Evolutionary conservation across 371 early-diverging fungal genomes (phyloP).

Genomic region (Sporodiniella umbellata): DNA sequence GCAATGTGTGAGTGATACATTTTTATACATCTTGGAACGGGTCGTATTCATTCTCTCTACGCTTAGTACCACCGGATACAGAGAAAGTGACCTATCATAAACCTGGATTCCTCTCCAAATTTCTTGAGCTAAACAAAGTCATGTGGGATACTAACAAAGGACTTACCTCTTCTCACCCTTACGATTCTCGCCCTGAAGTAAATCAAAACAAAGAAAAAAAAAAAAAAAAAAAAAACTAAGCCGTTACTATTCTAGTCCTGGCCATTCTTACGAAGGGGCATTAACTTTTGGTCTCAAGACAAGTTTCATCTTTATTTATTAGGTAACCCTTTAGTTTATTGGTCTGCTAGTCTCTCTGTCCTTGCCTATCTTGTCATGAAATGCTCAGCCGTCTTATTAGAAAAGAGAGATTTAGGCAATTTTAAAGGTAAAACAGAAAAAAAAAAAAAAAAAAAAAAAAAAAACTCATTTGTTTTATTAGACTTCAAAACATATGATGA

Average conservation of each 20-base stretch:
- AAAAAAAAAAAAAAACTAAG: no score
- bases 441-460: slow-evolving; percentile 68
- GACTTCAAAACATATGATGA: slow-evolving; percentile 79
- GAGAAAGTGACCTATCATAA: slow-evolving; percentile 50
- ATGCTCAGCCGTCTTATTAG: slow-evolving; percentile 58
- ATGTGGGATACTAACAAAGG: slow-evolving; percentile 92
- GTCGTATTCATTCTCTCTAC: background rate
- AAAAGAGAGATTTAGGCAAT: slow-evolving; percentile 74
- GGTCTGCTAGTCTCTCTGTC: slow-evolving; percentile 67
- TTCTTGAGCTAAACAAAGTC: slow-evolving; percentile 78
- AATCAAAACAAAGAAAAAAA: no score
- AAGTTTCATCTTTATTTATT: slow-evolving; percentile 88
- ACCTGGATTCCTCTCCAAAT: slow-evolving; percentile 80
- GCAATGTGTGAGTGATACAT: slow-evolving; percentile 34
- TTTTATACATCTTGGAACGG: background rate
- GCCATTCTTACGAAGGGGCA: slow-evolving; percentile 90
- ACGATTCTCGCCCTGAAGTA: slow-evolving; percentile 78
- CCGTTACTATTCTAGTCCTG: slow-evolving; percentile 54
- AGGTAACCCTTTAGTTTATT: slow-evolving; percentile 97
- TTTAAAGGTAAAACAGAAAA: slow-evolving; percentile 34
- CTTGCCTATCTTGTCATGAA: slow-evolving; percentile 61
- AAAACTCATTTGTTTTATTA: slow-evolving; percentile 98
- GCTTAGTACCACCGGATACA: slow-evolving; percentile 47
- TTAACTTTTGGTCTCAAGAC: slow-evolving; percentile 89
- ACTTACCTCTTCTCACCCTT: slow-evolving; percentile 91